A percentile compares a stretch with the other conserved stretches of the same genome.
Evolutionary conservation across 768 basidiomycete genomes (phyloP).

Genomic region (Naganishia onofrii): DNA sequence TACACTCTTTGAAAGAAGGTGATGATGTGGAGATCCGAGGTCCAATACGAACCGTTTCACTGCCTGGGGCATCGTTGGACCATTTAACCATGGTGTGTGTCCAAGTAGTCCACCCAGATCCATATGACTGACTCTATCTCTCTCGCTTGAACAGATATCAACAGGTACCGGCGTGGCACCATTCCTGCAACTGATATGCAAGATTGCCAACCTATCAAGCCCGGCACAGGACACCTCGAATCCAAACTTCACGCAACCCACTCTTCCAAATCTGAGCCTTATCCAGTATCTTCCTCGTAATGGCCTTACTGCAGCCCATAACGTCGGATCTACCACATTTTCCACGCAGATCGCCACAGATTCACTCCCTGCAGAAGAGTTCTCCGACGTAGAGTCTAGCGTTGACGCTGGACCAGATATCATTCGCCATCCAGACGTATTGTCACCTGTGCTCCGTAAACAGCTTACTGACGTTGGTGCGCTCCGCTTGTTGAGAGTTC

Average conservation of each 20-base stretch:
- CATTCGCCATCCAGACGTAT: conserved; percentile 16
- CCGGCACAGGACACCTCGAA: not conserved
- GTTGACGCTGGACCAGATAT: conserved; percentile 17
- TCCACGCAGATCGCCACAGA: conserved; percentile 3
- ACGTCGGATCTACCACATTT: not conserved
- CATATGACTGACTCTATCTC: not conserved
- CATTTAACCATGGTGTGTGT: conserved; percentile 45
- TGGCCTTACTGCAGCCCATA: not conserved
- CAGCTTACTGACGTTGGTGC: not conserved
- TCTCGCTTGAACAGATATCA: conserved; percentile 38
- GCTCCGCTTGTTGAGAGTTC: not conserved
- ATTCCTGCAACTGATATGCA: conserved; percentile 48
- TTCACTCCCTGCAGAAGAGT: conserved; percentile 13
- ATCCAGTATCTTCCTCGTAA: conserved; percentile 37
- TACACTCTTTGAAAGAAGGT: conserved; percentile 41
- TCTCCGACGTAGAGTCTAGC: not conserved
- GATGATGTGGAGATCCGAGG: conserved; percentile 46
- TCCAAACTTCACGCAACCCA: not conserved
- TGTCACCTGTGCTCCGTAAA: not conserved
- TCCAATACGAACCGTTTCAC: conserved; percentile 42
- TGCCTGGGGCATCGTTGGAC: conserved; percentile 39
- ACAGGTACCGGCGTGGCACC: conserved; percentile 50
- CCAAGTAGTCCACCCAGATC: not conserved
- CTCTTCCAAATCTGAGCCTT: conserved; percentile 34
- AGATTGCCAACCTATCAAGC: conserved; percentile 30